A percentile compares a stretch with the other conserved stretches of the same genome.
phyloP scores from a whole-genome alignment of 2,329 filamentous ascomycete species.

The Onygenales sp. region DNA sequence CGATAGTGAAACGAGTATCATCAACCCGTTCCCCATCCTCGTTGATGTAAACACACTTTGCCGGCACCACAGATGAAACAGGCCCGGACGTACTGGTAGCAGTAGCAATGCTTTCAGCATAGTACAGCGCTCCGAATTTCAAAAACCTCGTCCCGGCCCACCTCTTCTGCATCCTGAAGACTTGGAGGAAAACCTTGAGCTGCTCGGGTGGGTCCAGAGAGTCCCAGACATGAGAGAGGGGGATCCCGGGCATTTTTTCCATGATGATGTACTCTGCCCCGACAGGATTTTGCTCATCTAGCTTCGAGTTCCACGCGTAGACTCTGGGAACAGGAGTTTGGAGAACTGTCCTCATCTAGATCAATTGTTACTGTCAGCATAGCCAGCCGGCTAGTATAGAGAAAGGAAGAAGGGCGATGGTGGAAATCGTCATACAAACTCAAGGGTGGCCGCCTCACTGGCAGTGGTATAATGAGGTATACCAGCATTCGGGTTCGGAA shows the following conservation, averaged over 20 bases:
- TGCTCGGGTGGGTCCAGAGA: not conserved
- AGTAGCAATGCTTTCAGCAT: too few species aligned
- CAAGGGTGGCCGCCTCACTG: constrained; percentile 28
- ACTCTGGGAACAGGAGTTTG: not conserved
- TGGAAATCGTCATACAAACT: constrained; percentile 12
- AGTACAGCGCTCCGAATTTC: too few species aligned
- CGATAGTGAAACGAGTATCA: not conserved
- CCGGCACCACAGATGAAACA: too few species aligned
- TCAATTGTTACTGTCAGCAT: not conserved
- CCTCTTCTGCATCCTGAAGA: too few species aligned
- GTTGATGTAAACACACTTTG: not conserved
- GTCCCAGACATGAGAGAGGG: not conserved
- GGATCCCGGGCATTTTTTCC: constrained; percentile 19
- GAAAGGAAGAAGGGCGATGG: not conserved
- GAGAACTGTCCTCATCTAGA: not conserved
- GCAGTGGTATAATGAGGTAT: constrained; percentile 16
- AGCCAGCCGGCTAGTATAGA: not conserved
- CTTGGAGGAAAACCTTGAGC: not conserved
- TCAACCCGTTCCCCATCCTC: not conserved
- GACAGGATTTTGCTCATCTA: constrained; percentile 16
- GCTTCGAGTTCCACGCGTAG: not conserved
- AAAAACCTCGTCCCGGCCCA: too few species aligned
- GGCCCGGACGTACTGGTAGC: too few species aligned
- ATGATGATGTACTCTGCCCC: constrained; percentile 29
- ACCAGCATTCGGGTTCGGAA: constrained; percentile 11